phyloP scores from a whole-genome alignment of 2,329 filamentous ascomycete genomes.

The Teratosphaeria nubilosa region DNA sequence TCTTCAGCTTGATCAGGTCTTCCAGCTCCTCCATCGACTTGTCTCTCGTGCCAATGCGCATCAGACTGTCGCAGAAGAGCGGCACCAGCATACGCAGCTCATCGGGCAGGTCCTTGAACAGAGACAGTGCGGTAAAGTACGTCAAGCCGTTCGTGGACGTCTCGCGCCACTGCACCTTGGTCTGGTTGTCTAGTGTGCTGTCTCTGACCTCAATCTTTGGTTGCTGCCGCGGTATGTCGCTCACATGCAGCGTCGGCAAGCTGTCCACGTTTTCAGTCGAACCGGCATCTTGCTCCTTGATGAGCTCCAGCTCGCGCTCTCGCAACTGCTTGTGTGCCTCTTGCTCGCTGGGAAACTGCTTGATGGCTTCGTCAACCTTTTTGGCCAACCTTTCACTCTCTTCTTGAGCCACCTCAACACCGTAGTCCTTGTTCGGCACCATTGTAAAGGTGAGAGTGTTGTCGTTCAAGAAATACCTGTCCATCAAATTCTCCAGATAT shows the following conservation, averaged over 20 bases:
- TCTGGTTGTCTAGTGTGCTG: slow-evolving; percentile 44
- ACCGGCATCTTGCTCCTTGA: slow-evolving; percentile 56
- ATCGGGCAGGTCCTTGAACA: slow-evolving; percentile 67
- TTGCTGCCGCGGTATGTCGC: slow-evolving; percentile 74
- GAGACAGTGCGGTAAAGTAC: slow-evolving; percentile 85
- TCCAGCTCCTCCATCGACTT: slow-evolving; percentile 92
- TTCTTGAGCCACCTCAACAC: slow-evolving; percentile 62
- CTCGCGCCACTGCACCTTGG: slow-evolving; percentile 79
- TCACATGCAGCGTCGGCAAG: slow-evolving; percentile 76
- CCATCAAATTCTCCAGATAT: slow-evolving; percentile 74
- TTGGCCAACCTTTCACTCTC: slow-evolving; percentile 63
- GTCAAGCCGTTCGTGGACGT: slow-evolving; percentile 91
- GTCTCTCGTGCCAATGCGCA: slow-evolving; percentile 81
- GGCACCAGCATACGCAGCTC: slow-evolving; percentile 78
- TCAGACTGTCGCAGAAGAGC: slow-evolving; percentile 82
- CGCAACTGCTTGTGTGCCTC: slow-evolving; percentile 63
- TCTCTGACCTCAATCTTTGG: slow-evolving; percentile 60
- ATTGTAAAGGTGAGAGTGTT: slow-evolving; percentile 88
- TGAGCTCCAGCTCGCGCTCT: slow-evolving; percentile 66
- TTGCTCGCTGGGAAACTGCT: slow-evolving; percentile 59
- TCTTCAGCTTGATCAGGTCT: slow-evolving; percentile 91
- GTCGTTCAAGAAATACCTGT: slow-evolving; percentile 84
- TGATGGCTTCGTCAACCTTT: slow-evolving; percentile 62
- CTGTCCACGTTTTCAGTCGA: slow-evolving; percentile 78
- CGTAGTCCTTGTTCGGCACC: slow-evolving; percentile 70